A percentile compares a stretch with the other conserved stretches of the same genome.
Evolutionary conservation across 192 early-diverging fungal genomes (phyloP).

Genomic region (Backusella circina): DNA sequence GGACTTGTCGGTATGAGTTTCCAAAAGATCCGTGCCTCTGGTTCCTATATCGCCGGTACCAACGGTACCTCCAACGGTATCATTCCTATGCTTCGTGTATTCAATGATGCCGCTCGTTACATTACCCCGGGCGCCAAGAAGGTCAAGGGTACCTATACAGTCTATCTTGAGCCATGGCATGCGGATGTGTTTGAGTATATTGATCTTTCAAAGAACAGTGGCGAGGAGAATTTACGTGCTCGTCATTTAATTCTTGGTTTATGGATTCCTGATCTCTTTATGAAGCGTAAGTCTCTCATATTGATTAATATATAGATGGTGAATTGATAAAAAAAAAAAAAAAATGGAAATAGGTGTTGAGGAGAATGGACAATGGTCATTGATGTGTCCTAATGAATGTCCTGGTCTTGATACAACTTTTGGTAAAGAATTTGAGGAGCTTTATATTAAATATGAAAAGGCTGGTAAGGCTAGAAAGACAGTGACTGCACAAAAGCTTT

Average conservation of each 20-base stretch:
- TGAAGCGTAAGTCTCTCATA: constrained; percentile 63
- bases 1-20: constrained; percentile 95
- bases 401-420: constrained; percentile 81
- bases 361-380: constrained; percentile 83
- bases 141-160: constrained; percentile 91
- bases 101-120: constrained; percentile 95
- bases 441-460: constrained; percentile 82
- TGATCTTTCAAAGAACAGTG: constrained; percentile 91
- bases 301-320: neutral
- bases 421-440: constrained; percentile 84
- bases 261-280: constrained; percentile 97
- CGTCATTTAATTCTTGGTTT: constrained; percentile 93
- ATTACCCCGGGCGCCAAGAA: constrained; percentile 97
- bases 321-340: neutral
- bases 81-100: constrained; percentile 96
- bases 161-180: constrained; percentile 98
- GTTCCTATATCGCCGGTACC: constrained; percentile 96
- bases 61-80: constrained; percentile 96
- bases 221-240: constrained; percentile 93
- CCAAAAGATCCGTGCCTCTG: constrained; percentile 91
- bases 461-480: constrained; percentile 74
- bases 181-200: constrained; percentile 94
- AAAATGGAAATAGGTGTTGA: constrained; percentile 54
- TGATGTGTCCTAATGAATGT: constrained; percentile 96
- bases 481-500: constrained; percentile 92